phyloP scores from a whole-genome alignment of 1,139 yeast genomes.

The Hanseniaspora gamundiae region DNA sequence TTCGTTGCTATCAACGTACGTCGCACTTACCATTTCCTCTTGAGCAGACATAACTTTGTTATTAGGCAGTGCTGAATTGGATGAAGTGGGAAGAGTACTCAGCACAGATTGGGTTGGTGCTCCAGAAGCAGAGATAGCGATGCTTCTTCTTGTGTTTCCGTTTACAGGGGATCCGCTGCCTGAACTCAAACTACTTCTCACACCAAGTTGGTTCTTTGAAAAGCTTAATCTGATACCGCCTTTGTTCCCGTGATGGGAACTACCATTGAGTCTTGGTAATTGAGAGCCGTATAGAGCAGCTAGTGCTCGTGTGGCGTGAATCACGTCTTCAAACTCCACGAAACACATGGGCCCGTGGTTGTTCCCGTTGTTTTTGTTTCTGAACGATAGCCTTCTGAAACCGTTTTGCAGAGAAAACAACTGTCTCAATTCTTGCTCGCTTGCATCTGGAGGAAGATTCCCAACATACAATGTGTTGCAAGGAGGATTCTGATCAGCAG shows the following conservation, averaged over 20 bases:
- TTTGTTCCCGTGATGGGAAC: conserved; percentile 33
- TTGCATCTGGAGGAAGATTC: conserved; percentile 92
- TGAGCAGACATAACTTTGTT: too few species aligned
- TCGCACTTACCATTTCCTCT: too few species aligned
- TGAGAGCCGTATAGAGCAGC: conserved; percentile 88
- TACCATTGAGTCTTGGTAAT: conserved; percentile 44
- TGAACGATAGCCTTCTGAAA: conserved; percentile 79
- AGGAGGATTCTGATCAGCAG: conserved; percentile 98
- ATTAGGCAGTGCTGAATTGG: too few species aligned
- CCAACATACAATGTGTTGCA: conserved; percentile 96
- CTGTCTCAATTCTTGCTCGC: conserved; percentile 83
- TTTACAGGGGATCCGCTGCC: background rate
- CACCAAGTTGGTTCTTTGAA: conserved; percentile 94
- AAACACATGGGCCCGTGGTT: conserved; percentile 97
- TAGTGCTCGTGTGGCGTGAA: conserved; percentile 83
- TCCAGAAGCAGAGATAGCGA: conserved; percentile 1
- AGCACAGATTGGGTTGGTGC: background rate
- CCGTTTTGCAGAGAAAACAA: conserved; percentile 85
- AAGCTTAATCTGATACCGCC: conserved; percentile 92
- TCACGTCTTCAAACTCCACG: conserved; percentile 95
- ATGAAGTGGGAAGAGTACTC: background rate
- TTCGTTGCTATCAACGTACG: too few species aligned
- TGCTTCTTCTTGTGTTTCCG: conserved; percentile 1
- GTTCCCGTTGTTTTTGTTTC: conserved; percentile 43
- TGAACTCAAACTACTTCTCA: conserved; percentile 40